Base-by-base conservation (phyloP, 2,329 filamentous ascomycete genomes). In the Juglanconis sp. region DNA sequence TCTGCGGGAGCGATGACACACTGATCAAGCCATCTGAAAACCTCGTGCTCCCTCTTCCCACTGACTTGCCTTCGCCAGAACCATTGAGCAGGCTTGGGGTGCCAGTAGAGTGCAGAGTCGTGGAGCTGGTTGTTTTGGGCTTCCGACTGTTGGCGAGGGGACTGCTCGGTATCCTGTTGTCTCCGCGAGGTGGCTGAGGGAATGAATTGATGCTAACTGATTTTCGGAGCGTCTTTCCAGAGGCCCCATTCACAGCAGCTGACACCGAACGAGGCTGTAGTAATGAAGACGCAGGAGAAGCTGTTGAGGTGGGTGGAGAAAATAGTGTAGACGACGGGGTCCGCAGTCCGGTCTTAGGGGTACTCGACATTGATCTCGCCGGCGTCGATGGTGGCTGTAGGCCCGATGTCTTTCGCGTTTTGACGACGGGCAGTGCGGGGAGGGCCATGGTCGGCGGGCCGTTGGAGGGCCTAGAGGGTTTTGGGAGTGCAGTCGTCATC, bases 181-280 rank as follows among this genome's bases (percentile, higher is more conserved):
- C 81, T 52, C 87, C 85, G 66, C 87, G 87, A 13, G 94, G 94
- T 13, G 94, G 94, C 65, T 96, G 90, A 35, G 94, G 94, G 70
- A 98, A 97, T 1, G 92, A 88, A 71, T 93, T 94, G 70, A 97
- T 96, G 80, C 93, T 97, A 69, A 96, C 89, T 1, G 90, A 90
- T 75, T 96, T 96, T 64, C 92, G 87, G 58, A 97, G 75, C 1
- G 87, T 86, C 73, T 88, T 93, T 24, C 46, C 46, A 32, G 86
- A 85, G 5, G 84, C 78, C 36, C 78, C 78, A 63, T 84, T 87
- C 13, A 86, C 75, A 40, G 78, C 79, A 8, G 56, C 32, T 8
- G 85, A 80, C 5, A 80, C 74, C 2, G 82, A 79, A 61, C 83
- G 84, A 17, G 84, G 77, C 15, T 84, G 79, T 5, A 85, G 82